Evolutionary conservation across 345 rosid genomes (phyloP), one percentile per base, ranked within the genome.

Genomic region (Triadica sebifera): DNA sequence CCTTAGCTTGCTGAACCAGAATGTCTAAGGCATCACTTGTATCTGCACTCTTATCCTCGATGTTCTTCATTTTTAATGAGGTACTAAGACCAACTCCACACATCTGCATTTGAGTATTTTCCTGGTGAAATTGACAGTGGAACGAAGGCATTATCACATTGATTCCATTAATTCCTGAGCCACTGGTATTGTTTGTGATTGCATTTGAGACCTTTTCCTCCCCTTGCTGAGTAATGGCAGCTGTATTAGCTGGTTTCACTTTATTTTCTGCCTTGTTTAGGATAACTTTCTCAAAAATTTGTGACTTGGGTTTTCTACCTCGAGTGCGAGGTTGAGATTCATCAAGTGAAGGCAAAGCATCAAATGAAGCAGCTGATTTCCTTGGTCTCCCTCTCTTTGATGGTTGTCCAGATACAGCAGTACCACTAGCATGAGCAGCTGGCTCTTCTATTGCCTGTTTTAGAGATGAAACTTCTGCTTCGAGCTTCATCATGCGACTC

Each of bases 381-480:
- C 68, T 83, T 9, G 82, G 82, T 77, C 85, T 77, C 34, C 84
- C 80, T 75, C 85, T 81, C 71, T 77, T 81, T 61, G 79, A 58
- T 43, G 78, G 68, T 22, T 71, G 57, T 65, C 76, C 70, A 4
- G 79, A 63, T 59, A 81, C 72, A 59, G 70, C 63, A 52, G 70
- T 51, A 15, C 68, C 63, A 52, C 13, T 15, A 61, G 50, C 81
- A 55, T 50, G 73, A 66, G 63, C 67, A 56, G 34, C 51, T 22
- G 71, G 43, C 38, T 67, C 70, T 67, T 67, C 79, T 5, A 11
- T 70, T 38, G 72, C 52, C 68, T 75, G 79, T 69, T 70, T 81
- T 45, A 45, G 67, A 45, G 82, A 73, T 77, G 76, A 67, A 77
- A 81, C 73, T 75, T 85, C 74, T 5, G 51, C 78, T 75, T 85